Conservation (phyloP, 345 rosid genomes). For the Citrus australasica region DNA sequence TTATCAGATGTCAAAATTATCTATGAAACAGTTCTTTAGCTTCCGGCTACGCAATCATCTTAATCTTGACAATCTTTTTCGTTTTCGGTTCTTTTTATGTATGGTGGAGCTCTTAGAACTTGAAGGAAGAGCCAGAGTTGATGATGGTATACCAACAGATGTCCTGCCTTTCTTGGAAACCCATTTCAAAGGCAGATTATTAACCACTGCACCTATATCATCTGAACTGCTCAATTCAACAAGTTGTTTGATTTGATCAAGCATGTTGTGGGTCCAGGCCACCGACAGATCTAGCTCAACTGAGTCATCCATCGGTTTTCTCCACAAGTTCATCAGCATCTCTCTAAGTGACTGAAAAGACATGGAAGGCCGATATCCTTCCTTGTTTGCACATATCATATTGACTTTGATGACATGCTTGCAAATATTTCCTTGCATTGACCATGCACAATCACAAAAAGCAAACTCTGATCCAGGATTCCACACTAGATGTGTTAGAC, state of each 20-base stretch:
- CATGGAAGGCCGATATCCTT: conserved; percentile 51
- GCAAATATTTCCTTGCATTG: conserved; percentile 91
- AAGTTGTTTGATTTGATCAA: conserved; percentile 70
- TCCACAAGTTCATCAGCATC: conserved; percentile 47
- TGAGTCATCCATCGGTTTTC: conserved; percentile 75
- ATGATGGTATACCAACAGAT: conserved; percentile 67
- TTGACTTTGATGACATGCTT: conserved; percentile 91
- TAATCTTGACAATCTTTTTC: conserved; percentile 48
- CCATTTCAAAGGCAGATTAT: conserved; percentile 72
- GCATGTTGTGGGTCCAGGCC: conserved; percentile 78
- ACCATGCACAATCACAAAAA: conserved; percentile 87
- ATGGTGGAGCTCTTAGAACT: conserved; percentile 24
- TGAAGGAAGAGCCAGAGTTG: conserved; percentile 36
- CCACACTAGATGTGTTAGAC: conserved; percentile 59
- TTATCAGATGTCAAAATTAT: background rate
- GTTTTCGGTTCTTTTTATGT: conserved; percentile 36
- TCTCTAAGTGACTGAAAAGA: conserved; percentile 63
- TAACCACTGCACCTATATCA: conserved; percentile 59
- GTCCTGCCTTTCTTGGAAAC: conserved; percentile 75
- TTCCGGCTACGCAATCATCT: conserved; percentile 22
- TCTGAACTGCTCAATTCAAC: conserved; percentile 55
- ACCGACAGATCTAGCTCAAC: conserved; percentile 61
- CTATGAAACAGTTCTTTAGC: background rate
- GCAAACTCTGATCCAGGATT: conserved; percentile 96
- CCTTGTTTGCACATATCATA: conserved; percentile 45